Evolutionary conservation across 1,139 yeast species (phyloP).

Genomic region (Debaryomyces fabryi): DNA sequence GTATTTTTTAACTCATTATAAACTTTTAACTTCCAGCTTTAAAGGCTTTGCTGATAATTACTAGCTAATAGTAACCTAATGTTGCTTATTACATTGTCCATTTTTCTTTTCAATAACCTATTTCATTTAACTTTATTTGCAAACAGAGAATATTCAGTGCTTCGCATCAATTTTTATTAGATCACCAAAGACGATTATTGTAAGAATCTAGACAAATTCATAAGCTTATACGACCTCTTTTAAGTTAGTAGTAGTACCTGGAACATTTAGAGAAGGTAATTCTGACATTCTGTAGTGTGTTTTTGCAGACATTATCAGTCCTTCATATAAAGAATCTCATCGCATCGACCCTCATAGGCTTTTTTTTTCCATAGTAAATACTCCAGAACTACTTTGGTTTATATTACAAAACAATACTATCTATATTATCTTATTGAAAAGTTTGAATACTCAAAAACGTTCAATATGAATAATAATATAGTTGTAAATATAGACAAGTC

Average conservation of each 20-base stretch:
- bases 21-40: constrained; percentile 9
- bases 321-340: constrained; percentile 8
- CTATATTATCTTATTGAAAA: constrained; percentile 4
- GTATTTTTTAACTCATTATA: no score
- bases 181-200: no score
- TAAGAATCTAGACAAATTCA: no score
- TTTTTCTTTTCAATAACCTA: constrained; percentile 12
- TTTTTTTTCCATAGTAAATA: constrained; percentile 7
- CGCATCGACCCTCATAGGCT: constrained; percentile 6
- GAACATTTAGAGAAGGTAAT: constrained; percentile 13
- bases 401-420: constrained; percentile 1
- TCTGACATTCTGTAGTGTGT: background rate
- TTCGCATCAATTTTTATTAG: no score
- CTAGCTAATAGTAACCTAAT: no score
- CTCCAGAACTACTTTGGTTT: background rate
- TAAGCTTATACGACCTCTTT: no score
- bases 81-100: background rate
- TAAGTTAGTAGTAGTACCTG: no score
- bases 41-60: constrained; percentile 5
- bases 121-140: no score
- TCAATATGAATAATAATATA: constrained; percentile 24
- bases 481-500: constrained; percentile 24
- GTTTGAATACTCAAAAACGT: constrained; percentile 3
- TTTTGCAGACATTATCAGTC: constrained; percentile 2
- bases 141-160: no score